Evolutionary conservation across 2,329 filamentous ascomycete genomes (phyloP).

Genomic region (Epichloe scottii): DNA sequence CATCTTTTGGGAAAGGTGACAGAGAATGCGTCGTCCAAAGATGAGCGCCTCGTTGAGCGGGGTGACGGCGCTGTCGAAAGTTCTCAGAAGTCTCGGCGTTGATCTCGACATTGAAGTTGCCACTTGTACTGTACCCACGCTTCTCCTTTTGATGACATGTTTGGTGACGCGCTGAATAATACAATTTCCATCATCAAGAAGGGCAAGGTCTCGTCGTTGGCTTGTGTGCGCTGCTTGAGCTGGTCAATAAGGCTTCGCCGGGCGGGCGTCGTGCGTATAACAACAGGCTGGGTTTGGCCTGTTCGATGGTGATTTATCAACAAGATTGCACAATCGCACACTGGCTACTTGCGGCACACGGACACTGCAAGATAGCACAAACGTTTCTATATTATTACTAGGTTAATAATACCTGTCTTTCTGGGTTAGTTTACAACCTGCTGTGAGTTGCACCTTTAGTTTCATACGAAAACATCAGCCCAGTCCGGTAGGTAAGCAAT

Average conservation of each 20-base stretch:
- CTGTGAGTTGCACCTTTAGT: not conserved
- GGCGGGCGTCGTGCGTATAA: too few species aligned
- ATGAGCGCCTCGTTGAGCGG: not conserved
- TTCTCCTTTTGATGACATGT: too few species aligned
- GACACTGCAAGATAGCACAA: not conserved
- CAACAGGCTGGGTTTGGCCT: too few species aligned
- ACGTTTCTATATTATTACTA: not conserved
- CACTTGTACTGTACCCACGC: too few species aligned
- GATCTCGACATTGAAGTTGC: not conserved
- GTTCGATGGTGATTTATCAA: not conserved
- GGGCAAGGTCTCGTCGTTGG: too few species aligned
- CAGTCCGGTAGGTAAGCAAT: not conserved
- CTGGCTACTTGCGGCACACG: not conserved
- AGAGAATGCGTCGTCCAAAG: not conserved
- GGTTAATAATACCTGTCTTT: not conserved
- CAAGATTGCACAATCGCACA: not conserved
- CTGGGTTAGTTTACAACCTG: not conserved
- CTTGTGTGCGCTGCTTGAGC: too few species aligned
- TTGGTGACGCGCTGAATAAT: too few species aligned
- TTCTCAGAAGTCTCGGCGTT: not conserved
- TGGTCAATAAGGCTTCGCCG: too few species aligned
- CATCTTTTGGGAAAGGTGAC: not conserved
- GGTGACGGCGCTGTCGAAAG: not conserved
- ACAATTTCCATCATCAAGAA: too few species aligned
- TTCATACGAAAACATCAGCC: not conserved